phyloP scores from a whole-genome alignment of 495 filamentous ascomycete genomes.

The Trichoderma erinaceum region DNA sequence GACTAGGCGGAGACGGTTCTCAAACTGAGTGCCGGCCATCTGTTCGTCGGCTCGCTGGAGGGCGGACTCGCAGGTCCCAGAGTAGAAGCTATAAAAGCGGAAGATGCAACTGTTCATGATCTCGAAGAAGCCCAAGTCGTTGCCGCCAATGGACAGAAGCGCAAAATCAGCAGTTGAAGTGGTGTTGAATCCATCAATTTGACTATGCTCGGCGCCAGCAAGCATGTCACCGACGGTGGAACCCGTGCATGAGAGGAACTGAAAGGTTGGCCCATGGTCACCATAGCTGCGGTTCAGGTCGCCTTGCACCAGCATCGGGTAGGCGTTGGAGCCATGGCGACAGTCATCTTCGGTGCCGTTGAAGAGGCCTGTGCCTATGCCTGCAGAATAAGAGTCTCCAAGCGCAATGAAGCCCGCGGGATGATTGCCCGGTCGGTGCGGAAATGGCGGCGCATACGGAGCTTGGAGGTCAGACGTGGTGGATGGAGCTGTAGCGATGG shows the following conservation, averaged over 20 bases:
- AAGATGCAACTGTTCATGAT: slow-evolving; percentile 45
- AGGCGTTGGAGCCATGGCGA: slow-evolving; percentile 32
- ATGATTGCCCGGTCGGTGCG: not conserved
- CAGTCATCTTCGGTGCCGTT: slow-evolving; percentile 36
- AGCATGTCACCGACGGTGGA: slow-evolving; percentile 32
- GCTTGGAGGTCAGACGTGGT: not conserved
- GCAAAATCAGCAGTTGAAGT: slow-evolving; percentile 29
- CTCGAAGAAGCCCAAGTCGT: slow-evolving; percentile 46
- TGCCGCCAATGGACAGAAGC: slow-evolving; percentile 41
- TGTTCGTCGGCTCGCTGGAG: slow-evolving; percentile 25
- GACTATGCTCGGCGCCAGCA: slow-evolving; percentile 25
- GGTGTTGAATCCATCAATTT: slow-evolving; percentile 34
- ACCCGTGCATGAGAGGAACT: slow-evolving; percentile 39
- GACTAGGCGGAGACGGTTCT: slow-evolving; percentile 28
- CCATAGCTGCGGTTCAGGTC: slow-evolving; percentile 22
- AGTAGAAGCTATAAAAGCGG: slow-evolving; percentile 40
- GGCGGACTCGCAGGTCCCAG: slow-evolving; percentile 35
- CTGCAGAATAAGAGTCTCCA: slow-evolving; percentile 45
- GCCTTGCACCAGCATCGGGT: slow-evolving; percentile 31
- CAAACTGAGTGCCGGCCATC: slow-evolving; percentile 29
- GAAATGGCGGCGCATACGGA: slow-evolving; percentile 4
- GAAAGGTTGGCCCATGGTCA: slow-evolving; percentile 22
- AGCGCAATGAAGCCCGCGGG: slow-evolving; percentile 35
- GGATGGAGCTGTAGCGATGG: not conserved
- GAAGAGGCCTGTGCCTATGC: slow-evolving; percentile 37